Conservation (phyloP, 768 basidiomycete species). For the Suillus brevipes region DNA sequence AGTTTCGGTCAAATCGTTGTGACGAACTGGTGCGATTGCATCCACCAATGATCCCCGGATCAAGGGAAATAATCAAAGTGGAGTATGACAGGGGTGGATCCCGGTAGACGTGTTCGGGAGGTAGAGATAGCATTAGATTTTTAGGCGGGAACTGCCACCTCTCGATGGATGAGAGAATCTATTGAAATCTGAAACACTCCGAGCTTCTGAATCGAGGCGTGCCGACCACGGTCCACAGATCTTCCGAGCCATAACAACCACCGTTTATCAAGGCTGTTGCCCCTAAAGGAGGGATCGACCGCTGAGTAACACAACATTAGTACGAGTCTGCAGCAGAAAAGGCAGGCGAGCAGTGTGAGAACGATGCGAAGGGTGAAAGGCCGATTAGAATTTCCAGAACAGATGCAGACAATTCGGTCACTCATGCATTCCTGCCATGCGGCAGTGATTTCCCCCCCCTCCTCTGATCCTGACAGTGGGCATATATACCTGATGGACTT, state of each 20-base stretch:
- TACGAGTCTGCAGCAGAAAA: neutral
- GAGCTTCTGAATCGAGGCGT: neutral
- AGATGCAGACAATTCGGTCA: neutral
- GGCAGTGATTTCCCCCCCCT: neutral
- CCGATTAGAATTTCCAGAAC: neutral
- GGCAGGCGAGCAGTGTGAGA: neutral
- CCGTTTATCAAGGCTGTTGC: neutral
- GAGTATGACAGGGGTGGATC: neutral
- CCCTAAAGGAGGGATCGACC: neutral
- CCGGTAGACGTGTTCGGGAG: neutral
- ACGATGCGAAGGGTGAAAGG: neutral
- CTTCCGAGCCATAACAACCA: neutral
- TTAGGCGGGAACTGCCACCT: neutral
- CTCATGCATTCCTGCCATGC: neutral
- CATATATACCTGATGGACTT: neutral
- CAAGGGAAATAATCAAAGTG: neutral
- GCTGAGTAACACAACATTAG: neutral
- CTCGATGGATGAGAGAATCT: neutral
- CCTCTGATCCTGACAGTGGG: neutral
- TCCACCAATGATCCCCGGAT: neutral
- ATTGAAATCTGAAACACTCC: neutral
- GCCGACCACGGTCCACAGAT: neutral
- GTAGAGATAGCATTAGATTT: neutral
- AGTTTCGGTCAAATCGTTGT: neutral
- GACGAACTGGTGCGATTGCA: neutral